Evolutionary conservation across 352 stramenopile genomes (phyloP), one percentile per base, ranked within the genome.

Genomic region (Globisporangium viniferum): DNA sequence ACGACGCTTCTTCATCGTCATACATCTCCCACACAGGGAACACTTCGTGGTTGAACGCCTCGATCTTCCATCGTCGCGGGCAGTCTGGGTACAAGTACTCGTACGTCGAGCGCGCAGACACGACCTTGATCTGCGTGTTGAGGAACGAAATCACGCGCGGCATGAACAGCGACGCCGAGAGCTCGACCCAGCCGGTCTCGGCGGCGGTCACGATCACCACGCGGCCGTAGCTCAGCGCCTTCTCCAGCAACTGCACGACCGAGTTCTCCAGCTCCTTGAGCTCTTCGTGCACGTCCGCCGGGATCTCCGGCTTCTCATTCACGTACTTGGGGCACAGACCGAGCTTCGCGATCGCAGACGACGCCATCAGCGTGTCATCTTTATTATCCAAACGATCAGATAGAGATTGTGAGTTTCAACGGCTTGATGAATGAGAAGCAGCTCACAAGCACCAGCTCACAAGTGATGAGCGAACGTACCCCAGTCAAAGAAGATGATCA

Each of bases 141-240:
- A 97, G 75, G 29, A 94, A 82, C n/a, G 78, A 76, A 59, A 94
- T 70, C 18, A 95, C 82, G 2, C 78, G 79, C 15, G 91, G 91
- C 79, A 97, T 89, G 71, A 97, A 97, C 14, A 94, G 75, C 64
- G 86, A 89, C 15, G 89, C 87, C 29, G 85, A 95, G 12, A 96
- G 76, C 65, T 97, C 85, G 8, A 97, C 88, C 91, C 91, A 97
- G n/a, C 89, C 91, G 7, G 80, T 83, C 64, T 97, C 90, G 9
- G 91, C 91, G 5, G 93, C 93, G 1, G 91, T 97, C 39, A 97
- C 85, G 46, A 97, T 95, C 33, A 96, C 80, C 20, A 97, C 90
- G 15, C 83, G 82, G 31, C 89, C 91, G 64, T 82, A 90, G 3
- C 69, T 79, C 31, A 96, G 66, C 3, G 90, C 90, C 24, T 81